These are phyloP conservation scores for Aspergillus quadricinctus DNA, from an alignment of 2,329 filamentous ascomycete species.

Conservation along the genomic window DNA sequence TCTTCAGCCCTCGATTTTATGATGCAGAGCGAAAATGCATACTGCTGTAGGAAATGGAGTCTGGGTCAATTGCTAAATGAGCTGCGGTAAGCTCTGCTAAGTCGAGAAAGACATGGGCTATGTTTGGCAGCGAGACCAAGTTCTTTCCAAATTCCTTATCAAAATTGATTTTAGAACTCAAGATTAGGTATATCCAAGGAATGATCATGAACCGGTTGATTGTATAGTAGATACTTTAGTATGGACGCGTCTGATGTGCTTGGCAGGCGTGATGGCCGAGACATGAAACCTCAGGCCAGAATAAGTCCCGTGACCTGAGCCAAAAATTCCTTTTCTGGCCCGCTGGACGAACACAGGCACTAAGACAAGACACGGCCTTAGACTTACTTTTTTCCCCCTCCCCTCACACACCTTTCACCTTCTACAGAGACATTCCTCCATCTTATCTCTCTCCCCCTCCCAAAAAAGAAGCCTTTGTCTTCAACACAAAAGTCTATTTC, in stretches of 20 bases:
- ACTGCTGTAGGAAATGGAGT: not conserved
- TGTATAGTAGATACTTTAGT: not conserved
- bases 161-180: not conserved
- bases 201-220: not conserved
- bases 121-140: not conserved
- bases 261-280: conserved; percentile 12
- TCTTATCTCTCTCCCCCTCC: conserved; percentile 13
- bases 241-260: conserved; percentile 11
- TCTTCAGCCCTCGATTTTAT: not conserved
- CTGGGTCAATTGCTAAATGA: not conserved
- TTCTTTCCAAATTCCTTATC: not conserved
- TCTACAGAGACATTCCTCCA: not conserved
- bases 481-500: not conserved
- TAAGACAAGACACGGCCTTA: not conserved
- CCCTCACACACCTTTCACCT: conserved; percentile 9
- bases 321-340: not conserved
- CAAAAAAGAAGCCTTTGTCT: conserved; percentile 6
- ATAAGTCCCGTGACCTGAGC: not conserved
- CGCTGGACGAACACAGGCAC: not conserved
- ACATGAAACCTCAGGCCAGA: not conserved
- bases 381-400: conserved; percentile 20
- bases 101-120: not conserved
- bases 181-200: not conserved
- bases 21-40: not conserved
- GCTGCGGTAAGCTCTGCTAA: too few species aligned